Evolutionary conservation across 2,329 filamentous ascomycete genomes (phyloP).

Genomic region (Podosphaera xanthii): DNA sequence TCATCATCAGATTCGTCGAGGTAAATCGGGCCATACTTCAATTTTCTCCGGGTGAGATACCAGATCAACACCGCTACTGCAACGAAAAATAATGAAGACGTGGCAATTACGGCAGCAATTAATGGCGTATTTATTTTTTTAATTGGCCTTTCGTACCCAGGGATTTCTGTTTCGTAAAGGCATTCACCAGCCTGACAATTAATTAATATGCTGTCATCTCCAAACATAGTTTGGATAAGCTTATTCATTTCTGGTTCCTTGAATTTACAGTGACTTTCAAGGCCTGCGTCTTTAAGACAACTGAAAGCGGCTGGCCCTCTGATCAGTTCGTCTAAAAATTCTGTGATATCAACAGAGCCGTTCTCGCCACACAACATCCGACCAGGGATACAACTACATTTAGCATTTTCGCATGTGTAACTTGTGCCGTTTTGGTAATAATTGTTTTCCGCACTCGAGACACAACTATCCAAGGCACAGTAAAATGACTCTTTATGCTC

Average conservation of each 20-base stretch:
- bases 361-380: constrained; percentile 86
- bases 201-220: constrained; percentile 71
- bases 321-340: constrained; percentile 67
- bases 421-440: constrained; percentile 55
- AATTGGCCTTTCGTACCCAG: constrained; percentile 68
- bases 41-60: constrained; percentile 62
- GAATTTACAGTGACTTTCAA: constrained; percentile 50
- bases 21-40: constrained; percentile 48
- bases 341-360: constrained; percentile 75
- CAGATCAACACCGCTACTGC: constrained; percentile 62
- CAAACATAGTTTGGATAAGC: constrained; percentile 71
- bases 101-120: constrained; percentile 82
- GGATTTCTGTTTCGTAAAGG: constrained; percentile 76
- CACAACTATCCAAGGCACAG: constrained; percentile 66
- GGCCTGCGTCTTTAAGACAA: constrained; percentile 43
- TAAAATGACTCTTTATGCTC: constrained; percentile 89
- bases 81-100: constrained; percentile 69
- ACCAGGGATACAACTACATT: constrained; percentile 70
- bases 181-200: constrained; percentile 76
- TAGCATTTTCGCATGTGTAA: constrained; percentile 66
- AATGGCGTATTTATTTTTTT: constrained; percentile 94
- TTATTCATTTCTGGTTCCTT: constrained; percentile 83
- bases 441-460: constrained; percentile 44
- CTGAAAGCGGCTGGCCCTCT: constrained; percentile 71
- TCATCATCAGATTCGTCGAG: constrained; percentile 84